Evolutionary conservation across 2,329 filamentous ascomycete genomes (phyloP), one percentile per base, ranked within the genome.

Genomic region (Colletotrichum musicola): DNA sequence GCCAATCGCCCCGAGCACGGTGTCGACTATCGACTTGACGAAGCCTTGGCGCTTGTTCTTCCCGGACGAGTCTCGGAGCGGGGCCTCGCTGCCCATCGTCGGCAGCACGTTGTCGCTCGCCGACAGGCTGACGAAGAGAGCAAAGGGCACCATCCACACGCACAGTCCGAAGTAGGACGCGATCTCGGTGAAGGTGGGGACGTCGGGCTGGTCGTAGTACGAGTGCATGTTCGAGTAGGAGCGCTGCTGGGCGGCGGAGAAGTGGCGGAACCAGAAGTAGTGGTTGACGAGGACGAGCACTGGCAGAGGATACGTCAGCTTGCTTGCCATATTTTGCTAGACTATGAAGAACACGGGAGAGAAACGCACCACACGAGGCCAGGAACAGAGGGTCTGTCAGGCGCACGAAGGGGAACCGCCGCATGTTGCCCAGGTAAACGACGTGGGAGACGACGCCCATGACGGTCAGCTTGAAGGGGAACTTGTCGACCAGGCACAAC

Each of bases 81-180:
- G 85, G 60, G 86, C 84, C 71, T 94, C 92, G 55, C 89, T 93
- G 13, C 94, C 93, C 88, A 98, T 98, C 7, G 91, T 97, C 0
- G 96, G 96, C 59, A 99, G 82, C 4, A 98, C 93, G 77, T 98
- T 98, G 77, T 99, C 96, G 62, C 94, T 94, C 0, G 96, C 96
- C 18, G 93, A 97, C 49, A 99, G 81, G 75, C 93, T 97, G 58
- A 99, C 95, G 77, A 99, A 99, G 14, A 99, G 86, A 16, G 95
- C 90, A 77, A 99, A 99, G 0, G 96, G 96, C 0, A 98, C 93
- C 1, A 99, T 86, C 96, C 96, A 99, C 0, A 99, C 95, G 75
- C 95, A 97, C 2, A 99, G 84, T 0, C 96, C 96, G 77, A 99
- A 99, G 81, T 96, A 99, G 0, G 93, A 95, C 0, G 96, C 94